phyloP scores from a whole-genome alignment of 345 rosid genomes.

The Pistacia integerrima region DNA sequence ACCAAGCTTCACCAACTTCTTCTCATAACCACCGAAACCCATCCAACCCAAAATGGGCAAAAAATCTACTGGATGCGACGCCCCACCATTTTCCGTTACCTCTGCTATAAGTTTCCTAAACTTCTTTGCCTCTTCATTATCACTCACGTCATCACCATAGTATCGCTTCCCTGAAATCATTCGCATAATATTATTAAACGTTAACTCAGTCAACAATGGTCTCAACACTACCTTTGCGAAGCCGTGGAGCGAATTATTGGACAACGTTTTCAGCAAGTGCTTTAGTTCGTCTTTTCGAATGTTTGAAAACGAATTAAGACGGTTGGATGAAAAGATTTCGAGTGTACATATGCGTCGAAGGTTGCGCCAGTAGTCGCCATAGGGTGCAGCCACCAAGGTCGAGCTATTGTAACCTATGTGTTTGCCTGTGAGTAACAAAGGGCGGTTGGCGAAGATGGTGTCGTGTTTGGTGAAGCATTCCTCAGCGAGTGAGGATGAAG shows the following conservation, averaged over 20 bases:
- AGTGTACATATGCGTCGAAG: conserved; percentile 33
- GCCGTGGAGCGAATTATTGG: background rate
- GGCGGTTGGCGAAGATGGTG: conserved; percentile 36
- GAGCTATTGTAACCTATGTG: conserved; percentile 30
- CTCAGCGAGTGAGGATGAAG: conserved; percentile 23
- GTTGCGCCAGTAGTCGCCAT: conserved; percentile 40
- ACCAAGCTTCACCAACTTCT: conserved; percentile 16
- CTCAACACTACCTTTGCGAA: conserved; percentile 18
- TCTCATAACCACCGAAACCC: conserved; percentile 22
- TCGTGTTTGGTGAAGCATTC: conserved; percentile 41
- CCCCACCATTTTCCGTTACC: background rate
- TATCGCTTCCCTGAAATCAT: conserved; percentile 30
- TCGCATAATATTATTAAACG: conserved; percentile 24
- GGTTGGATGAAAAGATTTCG: conserved; percentile 29
- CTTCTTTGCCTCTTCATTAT: conserved; percentile 20
- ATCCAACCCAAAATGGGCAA: conserved; percentile 38
- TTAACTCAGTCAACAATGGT: conserved; percentile 18
- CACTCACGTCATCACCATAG: conserved; percentile 26
- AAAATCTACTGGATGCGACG: conserved; percentile 31
- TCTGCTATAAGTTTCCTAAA: conserved; percentile 31
- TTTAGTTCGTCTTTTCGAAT: conserved; percentile 29
- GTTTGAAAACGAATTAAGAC: conserved; percentile 15
- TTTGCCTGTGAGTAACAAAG: conserved; percentile 15
- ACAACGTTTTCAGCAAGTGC: conserved; percentile 13
- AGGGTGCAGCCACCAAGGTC: conserved; percentile 18